Evolutionary conservation across 805 yeast genomes (phyloP), one percentile per base, ranked within the genome.

Genomic region (Metschnikowia corniflorae): DNA sequence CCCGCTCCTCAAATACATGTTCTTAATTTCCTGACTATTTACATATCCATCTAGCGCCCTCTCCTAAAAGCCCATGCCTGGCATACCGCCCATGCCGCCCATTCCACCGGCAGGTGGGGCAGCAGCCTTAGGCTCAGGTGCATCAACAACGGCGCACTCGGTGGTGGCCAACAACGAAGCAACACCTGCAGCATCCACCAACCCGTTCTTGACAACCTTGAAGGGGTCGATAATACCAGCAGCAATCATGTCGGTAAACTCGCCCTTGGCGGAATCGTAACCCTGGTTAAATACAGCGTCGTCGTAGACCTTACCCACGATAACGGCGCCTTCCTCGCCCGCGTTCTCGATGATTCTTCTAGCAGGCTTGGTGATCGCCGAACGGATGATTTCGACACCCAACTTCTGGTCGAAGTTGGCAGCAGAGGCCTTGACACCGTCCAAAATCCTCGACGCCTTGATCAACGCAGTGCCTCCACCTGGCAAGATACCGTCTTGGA

Each of bases 381-480:
- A 74, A 69, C 79, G 81, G 68, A 93, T 89, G 66, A 88, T 86
- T 51, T 86, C 86, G 48, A 93, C 94, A 69, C 98, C 98, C 49
- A 91, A 78, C 69, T 85, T 86, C 70, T 89, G 96, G 72, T 93
- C 97, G 58, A 93, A 93, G 80, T 93, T 93, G 20, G 46, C 60
- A 31, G 71, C 70, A 23, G 73, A 83, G 45, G 85, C 77, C 63
- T 79, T 73, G 46, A 86, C 80, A 16, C 63, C 71, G 47, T 79
- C 87, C 55, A 93, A 75, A 45, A 80, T 64, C 53, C 78, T 74
- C 36, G 94, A 77, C 34, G 97, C 97, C 77, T 93, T 93, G 57
- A 87, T 76, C 59, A 93, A 76, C 40, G 98, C 98, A 50, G 97
- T 87, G 70, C 98, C 98, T 65, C 98, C 98, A 72, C 98, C 98